Conservation (phyloP, 2,329 filamentous ascomycete genomes). For the Exophiala viscosa region DNA sequence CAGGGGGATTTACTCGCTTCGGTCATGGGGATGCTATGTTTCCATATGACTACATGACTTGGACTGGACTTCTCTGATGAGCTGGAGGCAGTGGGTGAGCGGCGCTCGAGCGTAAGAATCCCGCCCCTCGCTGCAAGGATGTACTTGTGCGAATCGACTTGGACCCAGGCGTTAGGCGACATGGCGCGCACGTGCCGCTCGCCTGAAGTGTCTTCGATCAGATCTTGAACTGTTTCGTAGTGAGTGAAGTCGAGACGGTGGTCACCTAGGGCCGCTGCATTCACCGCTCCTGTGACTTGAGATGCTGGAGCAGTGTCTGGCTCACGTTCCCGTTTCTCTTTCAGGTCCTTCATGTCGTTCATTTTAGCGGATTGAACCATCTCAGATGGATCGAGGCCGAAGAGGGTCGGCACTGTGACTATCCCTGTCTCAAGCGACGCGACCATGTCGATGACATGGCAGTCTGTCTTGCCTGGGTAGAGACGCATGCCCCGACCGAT, state of each 20-base stretch:
- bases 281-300: slow-evolving; percentile 8
- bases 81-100: not conserved
- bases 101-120: slow-evolving; percentile 52
- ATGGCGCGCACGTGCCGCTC: slow-evolving; percentile 75
- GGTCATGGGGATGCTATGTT: slow-evolving; percentile 22
- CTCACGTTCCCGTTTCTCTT: slow-evolving; percentile 30
- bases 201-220: slow-evolving; percentile 75
- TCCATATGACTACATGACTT: slow-evolving; percentile 22
- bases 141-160: slow-evolving; percentile 66
- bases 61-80: not conserved
- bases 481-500: slow-evolving; percentile 90
- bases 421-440: slow-evolving; percentile 79
- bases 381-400: slow-evolving; percentile 82
- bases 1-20: slow-evolving; percentile 51
- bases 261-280: slow-evolving; percentile 25
- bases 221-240: slow-evolving; percentile 86
- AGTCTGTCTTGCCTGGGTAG: slow-evolving; percentile 75
- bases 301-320: slow-evolving; percentile 17
- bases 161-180: slow-evolving; percentile 78
- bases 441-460: slow-evolving; percentile 95
- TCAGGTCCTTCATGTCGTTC: slow-evolving; percentile 56
- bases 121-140: slow-evolving; percentile 65
- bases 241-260: slow-evolving; percentile 74
- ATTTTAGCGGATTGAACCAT: slow-evolving; percentile 65
- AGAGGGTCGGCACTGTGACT: slow-evolving; percentile 84